phyloP scores from a whole-genome alignment of 78 protist species.

The Speleostelium caveatum region DNA sequence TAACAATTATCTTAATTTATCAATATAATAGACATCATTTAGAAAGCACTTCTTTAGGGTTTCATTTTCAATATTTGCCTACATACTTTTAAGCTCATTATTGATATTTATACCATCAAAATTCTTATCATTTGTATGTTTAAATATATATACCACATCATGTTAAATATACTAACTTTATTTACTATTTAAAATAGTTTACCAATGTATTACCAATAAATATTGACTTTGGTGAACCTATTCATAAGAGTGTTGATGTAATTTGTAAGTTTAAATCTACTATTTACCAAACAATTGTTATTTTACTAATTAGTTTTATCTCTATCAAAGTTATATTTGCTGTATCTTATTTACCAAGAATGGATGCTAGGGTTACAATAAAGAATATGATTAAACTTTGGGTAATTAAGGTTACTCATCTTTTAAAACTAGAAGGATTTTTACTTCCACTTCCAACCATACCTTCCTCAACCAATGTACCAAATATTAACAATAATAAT shows the following conservation, averaged over 20 bases:
- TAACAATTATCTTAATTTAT: not conserved
- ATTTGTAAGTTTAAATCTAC: constrained; percentile 16
- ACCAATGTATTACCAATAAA: constrained; percentile 51
- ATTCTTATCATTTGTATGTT: constrained; percentile 19
- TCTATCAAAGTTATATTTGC: constrained; percentile 29
- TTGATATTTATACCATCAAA: constrained; percentile 50
- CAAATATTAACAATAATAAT: constrained; percentile 21
- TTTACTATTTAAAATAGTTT: not conserved
- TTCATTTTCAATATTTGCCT: not conserved
- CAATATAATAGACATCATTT: not conserved
- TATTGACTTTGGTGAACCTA: constrained; percentile 14
- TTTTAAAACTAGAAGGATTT: constrained; percentile 31
- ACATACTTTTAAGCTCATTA: constrained; percentile 1
- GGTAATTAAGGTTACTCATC: not conserved
- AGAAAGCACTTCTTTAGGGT: not conserved
- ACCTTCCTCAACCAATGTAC: not conserved
- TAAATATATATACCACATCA: not conserved
- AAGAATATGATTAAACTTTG: constrained; percentile 11
- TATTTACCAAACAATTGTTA: not conserved
- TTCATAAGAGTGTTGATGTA: constrained; percentile 13
- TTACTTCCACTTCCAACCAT: constrained; percentile 18
- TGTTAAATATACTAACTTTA: too few relatives aligned
- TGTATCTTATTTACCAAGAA: constrained; percentile 38
- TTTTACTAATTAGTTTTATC: not conserved
- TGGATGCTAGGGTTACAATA: constrained; percentile 25